Base-by-base conservation (phyloP, 2,329 filamentous ascomycete species). In the Sporothrix brunneoviolacea region DNA sequence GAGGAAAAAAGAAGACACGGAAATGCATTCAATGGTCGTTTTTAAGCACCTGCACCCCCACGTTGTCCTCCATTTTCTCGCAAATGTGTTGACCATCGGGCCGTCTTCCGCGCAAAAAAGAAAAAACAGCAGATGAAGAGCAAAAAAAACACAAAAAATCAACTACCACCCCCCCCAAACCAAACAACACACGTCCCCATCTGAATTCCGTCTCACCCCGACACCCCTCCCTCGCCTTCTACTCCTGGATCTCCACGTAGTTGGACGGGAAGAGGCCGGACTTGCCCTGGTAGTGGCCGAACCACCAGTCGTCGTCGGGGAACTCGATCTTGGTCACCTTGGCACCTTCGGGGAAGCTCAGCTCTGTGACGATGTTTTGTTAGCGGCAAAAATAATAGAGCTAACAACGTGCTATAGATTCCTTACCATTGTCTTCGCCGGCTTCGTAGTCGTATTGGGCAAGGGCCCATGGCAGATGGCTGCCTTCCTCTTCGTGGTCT, bases 301-400 rank as follows among this genome's bases (percentile, higher is more conserved):
- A 86, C 93, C 93, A 98, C 93, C 93, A 98, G 65, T 98, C 93
- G 58, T 97, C 91, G 61, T 97, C 93, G 2, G 93, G 93, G 69
- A 97, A 97, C 72, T 96, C 88, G 57, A 98, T 73, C 62, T 86
- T 79, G 24, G 79, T 86, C 60, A 98, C 85, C 56, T 75, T 89
- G 35, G 87, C 91, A 27, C 86, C 85, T 62, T 98, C 93, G 3
- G 89, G 88, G 72, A 98, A 98, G 65, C 85, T 90, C 56, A 82
- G 63, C 59, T 82, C 79, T 82, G 60, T 24, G 9, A 64, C 81
- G 72, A n/a, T n/a, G n/a, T n/a, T 59, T 62, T 48, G 61, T 61
- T 54, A 63, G 60, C 54, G 50, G 35, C n/a, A 33, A 8, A 18
- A 8, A 8, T 8, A 4, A 19, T 28, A 10, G 10, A 4, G 12